Percentiles rank a stretch among this genome's conserved stretches.
Evolutionary conservation across 768 basidiomycete species (phyloP).

Genomic region (Rhizopogon vulgaris): DNA sequence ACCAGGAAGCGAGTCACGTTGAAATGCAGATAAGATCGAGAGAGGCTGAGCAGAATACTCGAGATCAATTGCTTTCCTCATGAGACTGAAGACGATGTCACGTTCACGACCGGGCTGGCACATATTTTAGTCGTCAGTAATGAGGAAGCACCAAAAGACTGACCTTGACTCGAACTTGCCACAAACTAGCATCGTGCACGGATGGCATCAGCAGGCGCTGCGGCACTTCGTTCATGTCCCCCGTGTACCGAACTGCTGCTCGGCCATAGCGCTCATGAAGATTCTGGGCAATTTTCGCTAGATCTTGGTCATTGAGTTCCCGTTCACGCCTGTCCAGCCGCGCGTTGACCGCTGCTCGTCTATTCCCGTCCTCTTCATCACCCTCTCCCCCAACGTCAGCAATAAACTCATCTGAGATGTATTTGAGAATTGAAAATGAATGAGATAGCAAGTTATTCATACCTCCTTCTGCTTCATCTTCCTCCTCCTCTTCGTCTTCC

Average conservation of each 20-base stretch:
- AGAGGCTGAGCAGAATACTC: conserved; percentile 76
- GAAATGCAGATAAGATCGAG: conserved; percentile 89
- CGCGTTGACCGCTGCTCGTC: conserved; percentile 55
- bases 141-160: conserved; percentile 9
- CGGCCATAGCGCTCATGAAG: conserved; percentile 73
- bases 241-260: conserved; percentile 69
- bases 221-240: conserved; percentile 90
- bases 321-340: conserved; percentile 66
- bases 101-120: conserved; percentile 83
- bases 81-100: conserved; percentile 89
- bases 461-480: conserved; percentile 65
- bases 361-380: conserved; percentile 52
- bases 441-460: conserved; percentile 9
- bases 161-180: conserved; percentile 94
- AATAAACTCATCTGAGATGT: conserved; percentile 59
- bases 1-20: conserved; percentile 90
- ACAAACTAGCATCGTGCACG: conserved; percentile 90
- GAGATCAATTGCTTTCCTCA: conserved; percentile 85
- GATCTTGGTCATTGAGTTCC: conserved; percentile 70
- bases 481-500: conserved; percentile 90
- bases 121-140: background rate
- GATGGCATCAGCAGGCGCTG: conserved; percentile 94
- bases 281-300: conserved; percentile 79
- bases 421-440: conserved; percentile 1
- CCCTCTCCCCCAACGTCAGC: conserved; percentile 55